Evolutionary conservation across 352 stramenopile species (phyloP).

Genomic region (Blastocystis sp.): DNA sequence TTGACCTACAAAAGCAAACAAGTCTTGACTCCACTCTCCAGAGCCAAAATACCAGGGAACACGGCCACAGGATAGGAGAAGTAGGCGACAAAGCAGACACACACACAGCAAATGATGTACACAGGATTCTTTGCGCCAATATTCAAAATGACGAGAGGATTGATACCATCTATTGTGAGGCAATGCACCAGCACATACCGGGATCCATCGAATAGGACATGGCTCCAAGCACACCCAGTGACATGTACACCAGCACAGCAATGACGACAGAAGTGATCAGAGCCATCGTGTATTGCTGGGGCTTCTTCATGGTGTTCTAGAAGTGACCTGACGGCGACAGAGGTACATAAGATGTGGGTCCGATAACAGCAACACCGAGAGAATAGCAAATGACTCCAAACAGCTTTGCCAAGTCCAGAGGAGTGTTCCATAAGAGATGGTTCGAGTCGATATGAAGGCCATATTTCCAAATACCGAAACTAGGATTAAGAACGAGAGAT

Average conservation of each 20-base stretch:
- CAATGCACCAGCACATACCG: neutral
- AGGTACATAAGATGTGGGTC: slow-evolving; percentile 47
- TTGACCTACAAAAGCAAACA: neutral
- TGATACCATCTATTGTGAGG: neutral
- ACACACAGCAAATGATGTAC: slow-evolving; percentile 15
- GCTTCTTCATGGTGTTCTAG: slow-evolving; percentile 56
- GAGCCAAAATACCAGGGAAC: slow-evolving; percentile 41
- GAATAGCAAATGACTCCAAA: slow-evolving; percentile 57
- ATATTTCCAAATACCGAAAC: slow-evolving; percentile 37
- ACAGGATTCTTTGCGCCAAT: neutral
- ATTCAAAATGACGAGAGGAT: slow-evolving; percentile 33
- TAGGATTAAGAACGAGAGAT: neutral
- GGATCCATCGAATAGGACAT: slow-evolving; percentile 34
- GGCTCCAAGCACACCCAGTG: slow-evolving; percentile 19
- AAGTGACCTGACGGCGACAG: neutral
- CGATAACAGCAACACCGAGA: slow-evolving; percentile 30
- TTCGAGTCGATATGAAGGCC: slow-evolving; percentile 4
- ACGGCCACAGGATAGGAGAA: slow-evolving; percentile 58
- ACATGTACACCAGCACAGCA: slow-evolving; percentile 42
- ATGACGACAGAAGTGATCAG: slow-evolving; percentile 45
- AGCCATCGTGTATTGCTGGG: slow-evolving; percentile 10
- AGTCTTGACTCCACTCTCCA: slow-evolving; percentile 45
- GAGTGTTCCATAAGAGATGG: slow-evolving; percentile 30
- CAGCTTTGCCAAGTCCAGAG: slow-evolving; percentile 39
- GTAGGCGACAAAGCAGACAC: slow-evolving; percentile 38